These are phyloP conservation scores for Fusarium devonianum DNA, from an alignment of 2,329 filamentous ascomycete species.

Conservation along the genomic window DNA sequence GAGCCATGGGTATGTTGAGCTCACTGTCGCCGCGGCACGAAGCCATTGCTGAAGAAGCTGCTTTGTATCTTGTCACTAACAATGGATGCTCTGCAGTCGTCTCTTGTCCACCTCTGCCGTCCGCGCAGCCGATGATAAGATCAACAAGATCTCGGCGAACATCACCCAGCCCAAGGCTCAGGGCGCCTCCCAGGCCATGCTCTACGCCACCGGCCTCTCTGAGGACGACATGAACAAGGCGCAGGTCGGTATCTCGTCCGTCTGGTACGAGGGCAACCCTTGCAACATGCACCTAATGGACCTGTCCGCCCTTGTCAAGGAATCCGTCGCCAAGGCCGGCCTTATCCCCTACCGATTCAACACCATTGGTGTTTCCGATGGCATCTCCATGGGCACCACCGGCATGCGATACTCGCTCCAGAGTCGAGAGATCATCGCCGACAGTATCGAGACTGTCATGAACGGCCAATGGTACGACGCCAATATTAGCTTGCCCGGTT, in stretches of 20 bases:
- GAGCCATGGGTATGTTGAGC: constrained; percentile 39
- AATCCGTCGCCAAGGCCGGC: constrained; percentile 71
- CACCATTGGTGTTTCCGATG: constrained; percentile 97
- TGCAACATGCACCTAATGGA: constrained; percentile 99
- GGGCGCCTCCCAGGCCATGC: constrained; percentile 97
- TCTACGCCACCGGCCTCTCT: constrained; percentile 90
- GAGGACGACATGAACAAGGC: constrained; percentile 94
- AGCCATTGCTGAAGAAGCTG: not conserved
- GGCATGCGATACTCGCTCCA: constrained; percentile 97
- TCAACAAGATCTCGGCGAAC: constrained; percentile 83
- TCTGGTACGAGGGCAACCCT: constrained; percentile 98
- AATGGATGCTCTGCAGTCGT: constrained; percentile 48
- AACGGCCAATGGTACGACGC: constrained; percentile 98
- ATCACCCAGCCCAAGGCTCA: constrained; percentile 99
- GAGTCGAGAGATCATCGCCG: constrained; percentile 94
- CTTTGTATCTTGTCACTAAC: constrained; percentile 9
- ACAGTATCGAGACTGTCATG: constrained; percentile 99
- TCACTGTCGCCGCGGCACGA: not conserved
- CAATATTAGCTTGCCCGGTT: constrained; percentile 95
- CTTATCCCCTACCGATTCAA: constrained; percentile 97
- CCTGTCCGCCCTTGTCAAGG: constrained; percentile 76
- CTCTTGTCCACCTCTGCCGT: constrained; percentile 59
- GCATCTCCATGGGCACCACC: constrained; percentile 96
- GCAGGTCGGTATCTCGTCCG: constrained; percentile 96
- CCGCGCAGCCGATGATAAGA: constrained; percentile 58